Evolutionary conservation across 2,329 filamentous ascomycete genomes (phyloP), one percentile per base, ranked within the genome.

Genomic region (Pseudodiploospora longispora): DNA sequence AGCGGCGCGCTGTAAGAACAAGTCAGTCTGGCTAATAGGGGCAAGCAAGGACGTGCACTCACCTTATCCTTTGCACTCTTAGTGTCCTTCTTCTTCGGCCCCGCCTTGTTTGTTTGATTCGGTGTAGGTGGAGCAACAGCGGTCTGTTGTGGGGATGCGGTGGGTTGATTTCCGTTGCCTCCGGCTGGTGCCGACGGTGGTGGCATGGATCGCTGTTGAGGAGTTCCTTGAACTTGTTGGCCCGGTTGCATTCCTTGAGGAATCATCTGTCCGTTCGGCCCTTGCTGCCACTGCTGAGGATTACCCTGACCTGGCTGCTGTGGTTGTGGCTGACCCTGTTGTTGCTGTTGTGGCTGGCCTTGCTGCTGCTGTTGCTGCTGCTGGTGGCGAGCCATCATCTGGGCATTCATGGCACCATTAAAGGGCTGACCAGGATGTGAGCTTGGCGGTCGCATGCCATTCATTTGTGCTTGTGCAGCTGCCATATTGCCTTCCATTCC

Each of bases 51-150:
- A 27, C 4, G 36, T 35, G 30, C 29, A 57, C 69, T 68, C 75
- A 86, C 83, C 80, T 87, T 87, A 46, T 67, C 71, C 63, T 83
- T 85, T 5, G 76, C 70, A 48, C 70, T 74, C 64, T 83, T 83
- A 5, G 67, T 69, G 30, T 81, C 79, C 70, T 87, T 86, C 75
- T 91, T 91, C 64, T 87, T 33, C 1, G 85, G 83, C 31, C 78
- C 81, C 4, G 83, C 65, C 69, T 91, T 91, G 58, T 81, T 83
- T 2, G 71, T 63, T 59, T 87, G 84, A 41, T 79, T 82, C 1
- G 87, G 87, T 4, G 87, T 93, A 1, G 86, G 86, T 1, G 87
- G 86, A 32, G 83, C 83, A 6, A 79, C 75, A 47, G 74, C 78
- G 49, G 74, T 75, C 52, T 78, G 75, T 54, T 82, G 80, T 27